Percentiles rank a stretch among this genome's conserved stretches.
Evolutionary conservation across 306 rosid species (phyloP).

Genomic region (Prunus kanzakura): DNA sequence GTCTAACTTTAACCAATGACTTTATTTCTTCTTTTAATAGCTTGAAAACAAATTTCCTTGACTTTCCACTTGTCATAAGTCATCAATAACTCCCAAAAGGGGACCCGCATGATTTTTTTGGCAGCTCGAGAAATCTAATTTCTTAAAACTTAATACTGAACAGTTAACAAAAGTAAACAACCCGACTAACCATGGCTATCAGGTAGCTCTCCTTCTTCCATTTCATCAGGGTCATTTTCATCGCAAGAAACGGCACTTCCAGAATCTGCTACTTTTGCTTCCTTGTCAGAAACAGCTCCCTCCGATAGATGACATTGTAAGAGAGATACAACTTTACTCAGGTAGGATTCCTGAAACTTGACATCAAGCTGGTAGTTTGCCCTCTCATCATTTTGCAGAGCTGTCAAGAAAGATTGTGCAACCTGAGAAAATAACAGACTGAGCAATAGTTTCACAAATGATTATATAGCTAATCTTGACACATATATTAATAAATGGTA

Average conservation of each 20-base stretch:
- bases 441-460: constrained; percentile 4
- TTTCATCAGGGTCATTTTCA: constrained; percentile 54
- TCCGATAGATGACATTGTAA: constrained; percentile 88
- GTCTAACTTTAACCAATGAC: neutral
- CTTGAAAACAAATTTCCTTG: neutral
- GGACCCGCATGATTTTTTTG: constrained; percentile 1
- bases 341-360: constrained; percentile 92
- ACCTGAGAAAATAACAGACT: constrained; percentile 54
- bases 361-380: constrained; percentile 98
- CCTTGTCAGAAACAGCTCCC: constrained; percentile 81
- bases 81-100: neutral
- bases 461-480: constrained; percentile 20
- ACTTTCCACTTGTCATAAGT: neutral
- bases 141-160: neutral
- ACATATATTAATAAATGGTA: constrained; percentile 22
- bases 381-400: constrained; percentile 97
- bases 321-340: constrained; percentile 73
- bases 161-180: constrained; percentile 27
- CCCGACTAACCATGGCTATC: constrained; percentile 83
- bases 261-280: constrained; percentile 34
- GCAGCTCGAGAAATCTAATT: neutral
- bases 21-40: neutral
- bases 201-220: constrained; percentile 98
- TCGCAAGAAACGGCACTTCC: constrained; percentile 32
- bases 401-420: constrained; percentile 87